Evolutionary conservation across 345 rosid genomes (phyloP), one percentile per base, ranked within the genome.

Genomic region (Adansonia digitata): DNA sequence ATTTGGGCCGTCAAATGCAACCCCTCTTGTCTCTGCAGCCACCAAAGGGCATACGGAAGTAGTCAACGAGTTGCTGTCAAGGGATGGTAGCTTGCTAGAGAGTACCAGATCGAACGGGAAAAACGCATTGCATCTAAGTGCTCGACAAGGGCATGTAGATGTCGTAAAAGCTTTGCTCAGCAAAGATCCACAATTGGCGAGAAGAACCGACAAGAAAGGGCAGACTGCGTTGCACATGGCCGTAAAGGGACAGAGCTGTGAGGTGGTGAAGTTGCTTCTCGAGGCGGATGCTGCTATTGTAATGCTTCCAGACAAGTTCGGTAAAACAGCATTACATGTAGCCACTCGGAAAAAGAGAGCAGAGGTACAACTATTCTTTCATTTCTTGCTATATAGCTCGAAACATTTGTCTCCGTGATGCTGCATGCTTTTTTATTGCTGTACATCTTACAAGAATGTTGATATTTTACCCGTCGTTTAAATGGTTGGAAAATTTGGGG

Each of bases 161-260:
- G 81, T 95, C 63, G 90, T 93, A 35, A 81, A 77, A 73, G 92
- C 98, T 68, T 82, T 95, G 77, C 90, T 95, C 0, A 73, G 61
- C 70, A 90, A 89, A 81, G 99, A 95, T 85, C 79, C 94, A 15
- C 99, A 91, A 56, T 76, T 95, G 79, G 99, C 98, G 8, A 86
- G 97, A 51, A 86, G 98, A 84, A 81, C 89, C 27, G 99, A 95
- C 81, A 92, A 84, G 88, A 94, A 91, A 83, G 97, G 99, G 63
- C 98, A 95, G 83, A 95, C 98, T 37, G 94, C 97, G 26, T 81
- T 93, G 81, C 99, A 95, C 79, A 88, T 91, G 99, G 98, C 99
- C 74, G 97, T 95, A 18, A 95, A 88, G 85, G 98, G 98, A 18
- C 95, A 90, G 81, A 95, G 81, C 80, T 83, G 90, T 24, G 94